Evolutionary conservation across 345 rosid genomes (phyloP).

Genomic region (Hibiscus syriacus): DNA sequence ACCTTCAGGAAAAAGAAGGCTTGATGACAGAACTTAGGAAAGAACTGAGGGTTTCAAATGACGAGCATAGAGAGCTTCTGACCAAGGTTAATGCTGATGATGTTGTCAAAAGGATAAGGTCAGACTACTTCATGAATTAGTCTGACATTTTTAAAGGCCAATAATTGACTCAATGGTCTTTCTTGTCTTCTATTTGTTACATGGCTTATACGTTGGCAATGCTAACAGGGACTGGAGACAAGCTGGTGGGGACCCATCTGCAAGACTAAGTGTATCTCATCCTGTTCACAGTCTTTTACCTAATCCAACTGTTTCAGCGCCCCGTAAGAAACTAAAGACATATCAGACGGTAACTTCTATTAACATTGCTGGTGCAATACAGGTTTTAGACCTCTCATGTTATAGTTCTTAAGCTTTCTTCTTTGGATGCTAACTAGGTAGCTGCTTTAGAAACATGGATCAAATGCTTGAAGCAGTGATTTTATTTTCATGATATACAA

Average conservation of each 20-base stretch:
- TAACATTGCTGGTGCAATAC: slow-evolving; percentile 3
- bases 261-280: slow-evolving; percentile 45
- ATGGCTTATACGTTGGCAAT: slow-evolving; percentile 12
- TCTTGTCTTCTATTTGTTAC: not conserved
- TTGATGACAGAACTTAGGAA: slow-evolving; percentile 91
- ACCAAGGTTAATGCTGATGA: slow-evolving; percentile 80
- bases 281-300: slow-evolving; percentile 56
- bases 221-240: slow-evolving; percentile 85
- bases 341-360: slow-evolving; percentile 47
- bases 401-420: slow-evolving; percentile 10
- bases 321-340: slow-evolving; percentile 84
- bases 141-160: not conserved
- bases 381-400: slow-evolving; percentile 7
- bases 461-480: too few species aligned
- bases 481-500: too few species aligned
- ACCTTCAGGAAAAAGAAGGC: slow-evolving; percentile 78
- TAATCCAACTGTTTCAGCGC: slow-evolving; percentile 67
- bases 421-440: slow-evolving; percentile 10
- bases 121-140: slow-evolving; percentile 18
- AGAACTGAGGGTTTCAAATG: slow-evolving; percentile 93
- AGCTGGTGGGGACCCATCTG: slow-evolving; percentile 52
- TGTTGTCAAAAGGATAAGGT: slow-evolving; percentile 77
- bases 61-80: slow-evolving; percentile 88
- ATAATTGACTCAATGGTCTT: slow-evolving; percentile 2
- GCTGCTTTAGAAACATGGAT: not conserved